A percentile compares a stretch with the other conserved stretches of the same genome.
These are phyloP conservation scores for Cladosporium sp. DNA, from an alignment of 2,329 filamentous ascomycete species.

Conservation along the genomic window DNA sequence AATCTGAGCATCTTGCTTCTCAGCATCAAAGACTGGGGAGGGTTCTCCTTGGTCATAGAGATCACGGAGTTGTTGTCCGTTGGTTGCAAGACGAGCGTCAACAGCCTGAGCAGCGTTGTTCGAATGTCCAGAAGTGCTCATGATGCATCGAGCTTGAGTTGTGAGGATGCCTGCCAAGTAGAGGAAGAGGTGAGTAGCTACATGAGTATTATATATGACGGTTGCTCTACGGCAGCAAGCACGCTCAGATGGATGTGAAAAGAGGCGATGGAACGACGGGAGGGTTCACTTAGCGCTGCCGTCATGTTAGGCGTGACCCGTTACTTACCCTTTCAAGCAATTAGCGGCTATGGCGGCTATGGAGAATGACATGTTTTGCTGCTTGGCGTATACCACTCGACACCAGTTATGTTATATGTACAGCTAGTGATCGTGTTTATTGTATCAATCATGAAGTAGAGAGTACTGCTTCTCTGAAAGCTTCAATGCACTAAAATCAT, in stretches of 20 bases:
- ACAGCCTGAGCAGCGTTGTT: neutral
- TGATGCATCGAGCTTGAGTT: neutral
- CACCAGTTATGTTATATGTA: too few relatives aligned
- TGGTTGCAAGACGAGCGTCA: conserved; percentile 7
- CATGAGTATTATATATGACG: conserved; percentile 3
- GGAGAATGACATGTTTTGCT: neutral
- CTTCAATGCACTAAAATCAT: neutral
- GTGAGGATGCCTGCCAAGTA: neutral
- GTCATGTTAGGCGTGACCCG: conserved; percentile 6
- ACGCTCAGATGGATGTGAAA: neutral
- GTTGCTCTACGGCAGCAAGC: neutral
- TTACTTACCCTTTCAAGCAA: conserved; percentile 4
- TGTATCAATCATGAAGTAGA: too few relatives aligned
- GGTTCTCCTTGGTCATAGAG: neutral
- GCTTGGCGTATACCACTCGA: too few relatives aligned
- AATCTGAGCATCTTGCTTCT: conserved; percentile 24
- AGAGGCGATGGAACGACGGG: neutral
- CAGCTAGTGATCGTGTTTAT: too few relatives aligned
- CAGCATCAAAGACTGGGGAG: neutral
- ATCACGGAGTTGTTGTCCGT: conserved; percentile 6
- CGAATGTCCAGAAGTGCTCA: neutral
- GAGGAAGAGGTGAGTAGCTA: neutral
- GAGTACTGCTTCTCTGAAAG: neutral
- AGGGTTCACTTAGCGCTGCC: conserved; percentile 8
- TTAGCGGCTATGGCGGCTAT: conserved; percentile 9